Evolutionary conservation across 441 rosid genomes (phyloP).

Genomic region (Isatis lusitanica): DNA sequence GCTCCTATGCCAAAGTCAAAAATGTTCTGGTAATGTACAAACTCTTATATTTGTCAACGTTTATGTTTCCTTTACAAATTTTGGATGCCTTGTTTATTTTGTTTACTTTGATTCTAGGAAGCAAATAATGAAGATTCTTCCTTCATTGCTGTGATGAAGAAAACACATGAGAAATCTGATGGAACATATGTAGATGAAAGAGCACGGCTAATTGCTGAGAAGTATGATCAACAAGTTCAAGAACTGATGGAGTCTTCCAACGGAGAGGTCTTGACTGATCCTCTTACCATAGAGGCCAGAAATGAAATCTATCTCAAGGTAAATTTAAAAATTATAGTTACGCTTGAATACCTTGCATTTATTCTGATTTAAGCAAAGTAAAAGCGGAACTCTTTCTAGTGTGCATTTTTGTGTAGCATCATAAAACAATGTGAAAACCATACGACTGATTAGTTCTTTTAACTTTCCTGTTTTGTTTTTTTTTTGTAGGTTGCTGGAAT

Average conservation of each 20-base stretch:
- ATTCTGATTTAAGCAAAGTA: neutral
- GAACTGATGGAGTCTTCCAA: neutral
- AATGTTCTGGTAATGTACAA: neutral
- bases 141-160: neutral
- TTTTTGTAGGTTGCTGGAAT: neutral
- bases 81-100: neutral
- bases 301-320: neutral
- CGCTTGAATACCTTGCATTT: too few species aligned
- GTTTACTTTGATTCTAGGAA: neutral
- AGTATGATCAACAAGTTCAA: neutral
- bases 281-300: neutral
- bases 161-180: neutral
- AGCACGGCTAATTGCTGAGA: neutral
- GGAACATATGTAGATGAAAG: neutral
- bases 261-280: neutral
- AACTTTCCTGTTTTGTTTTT: too few species aligned
- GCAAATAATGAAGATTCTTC: slow-evolving; percentile 5
- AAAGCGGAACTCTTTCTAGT: too few species aligned
- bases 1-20: neutral
- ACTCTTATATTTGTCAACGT: neutral
- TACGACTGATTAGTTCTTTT: too few species aligned
- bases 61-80: neutral
- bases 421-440: too few species aligned
- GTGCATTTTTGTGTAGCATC: neutral
- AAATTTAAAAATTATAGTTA: too few species aligned